These are phyloP conservation scores for Piper betle DNA, from an alignment of 164 flowering plant genomes.

Conservation along the genomic window DNA sequence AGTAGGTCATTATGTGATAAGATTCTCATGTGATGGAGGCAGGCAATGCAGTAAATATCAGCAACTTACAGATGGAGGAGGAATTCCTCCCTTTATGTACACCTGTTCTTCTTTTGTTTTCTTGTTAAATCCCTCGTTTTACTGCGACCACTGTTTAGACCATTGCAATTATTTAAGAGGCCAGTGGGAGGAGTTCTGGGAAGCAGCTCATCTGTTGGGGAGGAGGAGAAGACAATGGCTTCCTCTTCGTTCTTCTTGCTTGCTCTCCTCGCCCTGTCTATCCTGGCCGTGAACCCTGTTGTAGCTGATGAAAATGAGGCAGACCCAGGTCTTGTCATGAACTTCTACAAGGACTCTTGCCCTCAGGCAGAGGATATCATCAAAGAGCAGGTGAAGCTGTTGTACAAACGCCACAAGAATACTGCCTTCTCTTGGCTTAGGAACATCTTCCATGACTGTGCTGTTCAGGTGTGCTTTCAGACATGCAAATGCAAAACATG, in stretches of 20 bases:
- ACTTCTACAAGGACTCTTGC: constrained; percentile 80
- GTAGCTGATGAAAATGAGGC: constrained; percentile 36
- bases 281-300: constrained; percentile 15
- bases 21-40: background rate
- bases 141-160: background rate
- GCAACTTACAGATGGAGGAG: background rate
- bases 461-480: constrained; percentile 48
- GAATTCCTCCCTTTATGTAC: background rate
- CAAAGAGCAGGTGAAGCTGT: constrained; percentile 81
- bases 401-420: constrained; percentile 98
- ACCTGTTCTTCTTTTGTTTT: constrained; percentile 2
- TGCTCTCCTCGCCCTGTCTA: constrained; percentile 25
- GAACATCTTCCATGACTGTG: constrained; percentile 99
- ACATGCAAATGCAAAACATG: background rate
- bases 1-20: background rate
- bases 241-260: constrained; percentile 40
- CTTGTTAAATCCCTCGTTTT: background rate
- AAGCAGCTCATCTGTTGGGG: constrained; percentile 4
- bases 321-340: constrained; percentile 66
- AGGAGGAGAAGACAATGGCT: constrained; percentile 23
- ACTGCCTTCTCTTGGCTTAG: constrained; percentile 99
- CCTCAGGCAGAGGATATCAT: constrained; percentile 96
- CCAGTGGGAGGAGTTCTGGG: background rate
- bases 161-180: constrained; percentile 12
- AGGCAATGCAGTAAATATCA: background rate